Conservation (phyloP, 1,284 basidiomycete species). For the Anthracocystis setariae region DNA sequence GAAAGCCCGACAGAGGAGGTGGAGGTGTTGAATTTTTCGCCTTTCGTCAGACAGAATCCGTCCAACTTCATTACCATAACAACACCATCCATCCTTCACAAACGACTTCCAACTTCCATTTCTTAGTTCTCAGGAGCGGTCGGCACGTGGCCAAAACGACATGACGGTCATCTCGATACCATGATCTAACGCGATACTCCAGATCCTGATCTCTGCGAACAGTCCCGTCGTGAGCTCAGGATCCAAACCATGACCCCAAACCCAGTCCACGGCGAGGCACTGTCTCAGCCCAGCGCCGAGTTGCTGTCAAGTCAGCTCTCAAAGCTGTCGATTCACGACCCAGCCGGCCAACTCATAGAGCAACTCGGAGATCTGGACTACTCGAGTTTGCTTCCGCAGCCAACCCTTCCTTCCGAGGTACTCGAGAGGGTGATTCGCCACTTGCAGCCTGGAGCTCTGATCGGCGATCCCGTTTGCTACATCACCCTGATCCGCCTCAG, state of each 20-base stretch:
- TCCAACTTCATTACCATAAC: too few relatives aligned
- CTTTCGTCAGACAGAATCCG: not conserved
- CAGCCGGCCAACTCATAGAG: constrained; percentile 23
- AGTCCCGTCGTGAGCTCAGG: constrained; percentile 33
- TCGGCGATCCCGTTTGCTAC: constrained; percentile 47
- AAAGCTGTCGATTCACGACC: constrained; percentile 19
- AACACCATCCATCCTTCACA: too few relatives aligned
- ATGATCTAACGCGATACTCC: constrained; percentile 10
- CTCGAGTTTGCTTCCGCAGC: constrained; percentile 32
- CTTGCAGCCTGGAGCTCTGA: constrained; percentile 38
- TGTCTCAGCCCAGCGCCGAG: not conserved
- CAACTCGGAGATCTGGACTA: constrained; percentile 20
- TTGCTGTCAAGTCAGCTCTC: constrained; percentile 15
- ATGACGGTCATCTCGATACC: constrained; percentile 6
- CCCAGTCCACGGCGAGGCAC: not conserved
- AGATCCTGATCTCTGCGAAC: constrained; percentile 29
- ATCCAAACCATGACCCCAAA: constrained; percentile 19
- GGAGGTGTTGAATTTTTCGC: too few relatives aligned
- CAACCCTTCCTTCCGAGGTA: constrained; percentile 56
- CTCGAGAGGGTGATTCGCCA: constrained; percentile 45
- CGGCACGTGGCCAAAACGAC: not conserved
- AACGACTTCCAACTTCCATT: too few relatives aligned
- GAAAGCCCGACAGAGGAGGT: too few relatives aligned
- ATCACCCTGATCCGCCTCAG: constrained; percentile 51
- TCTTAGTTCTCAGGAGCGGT: too few relatives aligned